A percentile compares a stretch with the other conserved stretches of the same genome.
These are phyloP conservation scores for Ceratocystis lukuohia DNA, from an alignment of 2,329 filamentous ascomycete species.

Conservation along the genomic window DNA sequence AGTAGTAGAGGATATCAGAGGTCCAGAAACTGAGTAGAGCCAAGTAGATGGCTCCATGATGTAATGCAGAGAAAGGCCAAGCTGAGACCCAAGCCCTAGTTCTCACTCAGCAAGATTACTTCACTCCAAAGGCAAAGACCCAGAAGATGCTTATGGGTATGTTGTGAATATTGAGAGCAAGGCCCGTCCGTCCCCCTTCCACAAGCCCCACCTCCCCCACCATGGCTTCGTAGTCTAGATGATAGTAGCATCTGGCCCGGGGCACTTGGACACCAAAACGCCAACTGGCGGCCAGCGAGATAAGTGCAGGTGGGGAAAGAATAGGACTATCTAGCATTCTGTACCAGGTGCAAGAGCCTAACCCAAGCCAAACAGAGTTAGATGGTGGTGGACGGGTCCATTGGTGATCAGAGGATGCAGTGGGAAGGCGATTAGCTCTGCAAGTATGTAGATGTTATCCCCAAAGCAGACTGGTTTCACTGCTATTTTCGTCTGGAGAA, in stretches of 20 bases:
- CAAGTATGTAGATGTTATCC: background rate
- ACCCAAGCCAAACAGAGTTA: background rate
- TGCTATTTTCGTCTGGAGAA: background rate
- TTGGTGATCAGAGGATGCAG: background rate
- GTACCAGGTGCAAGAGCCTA: background rate
- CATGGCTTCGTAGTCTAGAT: background rate
- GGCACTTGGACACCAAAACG: background rate
- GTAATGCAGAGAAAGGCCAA: background rate
- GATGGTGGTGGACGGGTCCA: constrained; percentile 1
- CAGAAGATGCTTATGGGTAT: background rate
- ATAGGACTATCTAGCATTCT: background rate
- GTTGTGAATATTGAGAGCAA: background rate
- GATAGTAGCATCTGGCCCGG: background rate
- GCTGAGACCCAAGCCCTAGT: background rate
- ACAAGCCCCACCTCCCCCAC: background rate
- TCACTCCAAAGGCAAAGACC: background rate
- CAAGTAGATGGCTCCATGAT: background rate
- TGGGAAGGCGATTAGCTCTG: background rate
- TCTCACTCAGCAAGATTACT: background rate
- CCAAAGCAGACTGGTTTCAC: background rate
- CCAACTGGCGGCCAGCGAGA: background rate
- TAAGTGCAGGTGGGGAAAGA: background rate
- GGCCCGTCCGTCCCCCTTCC: background rate
- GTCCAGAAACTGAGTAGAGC: background rate
- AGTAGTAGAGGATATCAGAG: no score